These are phyloP conservation scores for Suhomyces taliae DNA, from an alignment of 1,139 yeast species.

Conservation along the genomic window DNA sequence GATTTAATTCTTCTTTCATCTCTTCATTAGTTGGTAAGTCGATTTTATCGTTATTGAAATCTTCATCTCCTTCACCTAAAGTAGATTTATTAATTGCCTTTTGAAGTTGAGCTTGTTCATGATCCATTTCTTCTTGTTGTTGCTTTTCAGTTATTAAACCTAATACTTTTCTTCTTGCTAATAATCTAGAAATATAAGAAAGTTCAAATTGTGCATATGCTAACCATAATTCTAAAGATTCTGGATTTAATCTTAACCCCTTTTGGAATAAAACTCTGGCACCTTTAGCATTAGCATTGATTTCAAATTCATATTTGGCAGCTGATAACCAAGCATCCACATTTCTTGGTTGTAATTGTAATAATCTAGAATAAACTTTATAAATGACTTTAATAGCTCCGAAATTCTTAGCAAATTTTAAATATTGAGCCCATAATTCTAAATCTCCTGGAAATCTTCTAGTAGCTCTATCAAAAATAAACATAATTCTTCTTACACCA, in stretches of 20 bases:
- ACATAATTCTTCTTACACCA: conserved; percentile 76
- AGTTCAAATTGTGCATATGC: conserved; percentile 88
- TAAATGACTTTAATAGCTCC: conserved; percentile 82
- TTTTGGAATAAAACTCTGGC: conserved; percentile 86
- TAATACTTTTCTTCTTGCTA: conserved; percentile 80
- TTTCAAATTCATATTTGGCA: conserved; percentile 90
- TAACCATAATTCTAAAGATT: conserved; percentile 72
- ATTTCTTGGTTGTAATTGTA: conserved; percentile 89
- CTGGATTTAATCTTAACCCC: conserved; percentile 80
- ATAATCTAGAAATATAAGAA: conserved; percentile 76
- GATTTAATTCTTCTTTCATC: conserved; percentile 61
- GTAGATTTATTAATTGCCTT: conserved; percentile 25
- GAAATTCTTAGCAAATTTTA: conserved; percentile 69
- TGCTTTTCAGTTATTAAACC: conserved; percentile 75
- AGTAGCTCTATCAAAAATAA: conserved; percentile 82
- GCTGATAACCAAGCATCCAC: conserved; percentile 93
- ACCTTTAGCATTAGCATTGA: conserved; percentile 84
- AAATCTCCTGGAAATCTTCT: conserved; percentile 77
- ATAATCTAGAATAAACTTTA: conserved; percentile 71
- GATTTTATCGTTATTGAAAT: conserved; percentile 40
- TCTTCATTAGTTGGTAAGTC: conserved; percentile 52
- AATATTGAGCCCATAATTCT: conserved; percentile 75
- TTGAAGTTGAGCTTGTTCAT: conserved; percentile 34
- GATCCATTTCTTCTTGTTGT: conserved; percentile 54
- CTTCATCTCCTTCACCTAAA: conserved; percentile 23